Evolutionary conservation across 352 stramenopile genomes (phyloP), one percentile per base, ranked within the genome.

Genomic region (Blastocystis sp.): DNA sequence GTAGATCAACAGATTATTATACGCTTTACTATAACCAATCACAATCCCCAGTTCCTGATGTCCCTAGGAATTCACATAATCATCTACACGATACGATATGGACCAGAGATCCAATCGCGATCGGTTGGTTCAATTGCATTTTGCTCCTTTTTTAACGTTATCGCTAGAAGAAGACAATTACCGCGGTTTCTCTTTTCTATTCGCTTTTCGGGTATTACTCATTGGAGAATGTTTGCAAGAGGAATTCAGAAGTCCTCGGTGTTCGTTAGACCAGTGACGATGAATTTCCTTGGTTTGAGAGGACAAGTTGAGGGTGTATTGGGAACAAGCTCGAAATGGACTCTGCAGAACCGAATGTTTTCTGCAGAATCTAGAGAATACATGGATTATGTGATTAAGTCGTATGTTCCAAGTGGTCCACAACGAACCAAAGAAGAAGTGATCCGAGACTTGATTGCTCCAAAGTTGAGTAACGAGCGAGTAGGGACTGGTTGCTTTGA

Each of bases 401-500:
- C 57, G 16, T 83, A 65, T 66, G 51, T 56, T 1, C 16, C 42
- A 49, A 52, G 51, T 32, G 54, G 46, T 6, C 24, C 24, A 4
- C 43, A 65, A 14, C 16, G 71, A 66, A 49, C 71, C 21, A 83
- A 83, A 54, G 14, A 43, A 12, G 46, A 83, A 12, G 66, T 83
- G 29, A 83, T 83, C 51, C 7, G 46, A 7, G 71, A 83, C 19
- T 16, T 83, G 7, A 46, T 42, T 27, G 46, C 46, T 21, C 46
- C 57, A 4, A 83, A 83, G 37, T 14, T 83, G 71, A 83, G 71
- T 42, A 35, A 65, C 14, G 71, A 83, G 65, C 63, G 12, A 56
- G 71, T 83, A 24, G n/a, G 49, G 12, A 2, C 3, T 63, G 46
- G 35, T 14, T 63, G 14, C 46, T 11, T 24, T 1, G 16, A 2